Conservation (phyloP, 306 rosid genomes). For the Inga laurina region DNA sequence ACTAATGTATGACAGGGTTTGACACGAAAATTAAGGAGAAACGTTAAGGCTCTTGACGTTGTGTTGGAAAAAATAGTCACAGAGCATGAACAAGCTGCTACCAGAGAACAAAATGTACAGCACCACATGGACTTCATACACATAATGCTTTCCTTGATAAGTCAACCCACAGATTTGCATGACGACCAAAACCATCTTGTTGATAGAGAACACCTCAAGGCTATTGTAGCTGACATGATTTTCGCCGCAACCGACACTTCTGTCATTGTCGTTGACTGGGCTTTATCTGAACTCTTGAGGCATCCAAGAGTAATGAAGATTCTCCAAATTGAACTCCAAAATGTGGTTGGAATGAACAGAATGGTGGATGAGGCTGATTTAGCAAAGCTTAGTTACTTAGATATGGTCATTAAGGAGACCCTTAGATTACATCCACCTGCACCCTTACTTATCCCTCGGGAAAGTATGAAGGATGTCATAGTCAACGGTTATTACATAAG, state of each 20-base stretch:
- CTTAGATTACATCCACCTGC: too few species aligned
- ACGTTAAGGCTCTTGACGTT: neutral
- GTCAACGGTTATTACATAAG: neutral
- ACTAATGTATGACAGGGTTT: neutral
- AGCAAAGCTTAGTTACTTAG: too few species aligned
- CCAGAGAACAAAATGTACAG: neutral
- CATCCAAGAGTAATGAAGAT: too few species aligned
- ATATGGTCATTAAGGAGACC: too few species aligned
- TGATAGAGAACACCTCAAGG: neutral
- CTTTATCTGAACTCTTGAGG: too few species aligned
- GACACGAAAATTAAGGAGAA: neutral
- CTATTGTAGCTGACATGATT: neutral
- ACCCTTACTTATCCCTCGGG: neutral
- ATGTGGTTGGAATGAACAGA: too few species aligned
- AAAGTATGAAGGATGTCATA: neutral
- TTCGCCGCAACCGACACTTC: too few species aligned
- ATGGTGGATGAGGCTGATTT: too few species aligned
- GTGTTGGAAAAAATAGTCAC: neutral
- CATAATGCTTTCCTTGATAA: neutral
- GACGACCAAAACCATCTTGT: neutral
- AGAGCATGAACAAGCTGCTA: neutral
- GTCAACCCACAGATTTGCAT: neutral
- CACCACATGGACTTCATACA: neutral
- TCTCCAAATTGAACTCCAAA: too few species aligned
- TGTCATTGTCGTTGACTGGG: too few species aligned